Evolutionary conservation across 164 flowering plant genomes (phyloP), one percentile per base, ranked within the genome.

Genomic region (Berberis vulgaris): DNA sequence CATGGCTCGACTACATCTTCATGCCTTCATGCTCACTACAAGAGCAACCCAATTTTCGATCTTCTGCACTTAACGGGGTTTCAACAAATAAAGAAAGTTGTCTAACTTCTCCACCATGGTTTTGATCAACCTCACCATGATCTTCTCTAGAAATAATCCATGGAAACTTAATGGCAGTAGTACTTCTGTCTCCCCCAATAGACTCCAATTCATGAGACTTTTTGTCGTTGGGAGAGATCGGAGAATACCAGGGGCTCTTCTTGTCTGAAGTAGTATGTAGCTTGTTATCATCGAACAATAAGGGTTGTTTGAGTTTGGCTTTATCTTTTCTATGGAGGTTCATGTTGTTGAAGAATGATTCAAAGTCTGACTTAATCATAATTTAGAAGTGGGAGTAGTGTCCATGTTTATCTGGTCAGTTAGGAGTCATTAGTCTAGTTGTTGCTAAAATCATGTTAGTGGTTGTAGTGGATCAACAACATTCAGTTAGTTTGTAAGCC

Each of bases 271-370:
- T 9, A 2, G 44, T 40, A 0, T 52, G 43, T 1, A 11, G 50
- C 38, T 53, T 45, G 64, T 61, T 61, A 40, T 41, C 6, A 26
- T 26, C 26, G 26, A 26, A 26, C 13, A 6, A 11, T 10, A 57
- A 43, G n/a, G 66, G 10, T 59, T 68, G 72, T 60, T 67, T 80
- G 65, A 70, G 75, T 67, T 74, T 79, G 43, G 74, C 79, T 41
- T 73, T 77, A 67, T 78, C 81, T 67, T 64, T 75, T 6, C 84
- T 58, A 54, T 81, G 84, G 53, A 81, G 77, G 45, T 81, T 81
- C 84, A 81, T 26, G 26, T 26, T 26, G 26, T 26, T 26, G 26
- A 26, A 26, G 26, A 26, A 26, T 26, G 26, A 26, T 26, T 26
- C 26, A 26, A 26, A 26, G 26, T 26, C 26, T 26, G 26, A 26